Percentiles rank a stretch among this genome's conserved stretches.
Conservation (phyloP, 805 yeast genomes). For the Starmera dryadoides region DNA sequence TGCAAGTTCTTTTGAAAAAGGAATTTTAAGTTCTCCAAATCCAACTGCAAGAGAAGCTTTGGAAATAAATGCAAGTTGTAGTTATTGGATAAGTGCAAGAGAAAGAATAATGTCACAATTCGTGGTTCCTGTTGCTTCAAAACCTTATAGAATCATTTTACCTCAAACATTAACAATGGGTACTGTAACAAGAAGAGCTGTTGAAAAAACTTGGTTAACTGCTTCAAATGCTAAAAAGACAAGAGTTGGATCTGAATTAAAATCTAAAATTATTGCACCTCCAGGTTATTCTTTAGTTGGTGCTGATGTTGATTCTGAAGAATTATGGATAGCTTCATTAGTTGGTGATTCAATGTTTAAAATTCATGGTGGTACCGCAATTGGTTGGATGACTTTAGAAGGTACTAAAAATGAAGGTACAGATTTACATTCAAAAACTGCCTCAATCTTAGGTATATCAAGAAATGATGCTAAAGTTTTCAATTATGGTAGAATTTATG, state of each 20-base stretch:
- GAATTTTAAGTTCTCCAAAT: conserved; percentile 61
- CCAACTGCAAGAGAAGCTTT: conserved; percentile 72
- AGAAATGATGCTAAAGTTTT: conserved; percentile 92
- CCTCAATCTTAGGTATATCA: conserved; percentile 78
- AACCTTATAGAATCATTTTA: conserved; percentile 55
- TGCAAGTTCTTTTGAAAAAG: conserved; percentile 63
- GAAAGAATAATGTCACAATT: conserved; percentile 80
- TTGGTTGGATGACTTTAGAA: conserved; percentile 99
- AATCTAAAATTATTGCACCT: conserved; percentile 83
- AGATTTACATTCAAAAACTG: conserved; percentile 92
- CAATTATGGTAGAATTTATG: conserved; percentile 95
- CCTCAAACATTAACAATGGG: conserved; percentile 93
- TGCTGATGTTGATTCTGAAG: conserved; percentile 98
- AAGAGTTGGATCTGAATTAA: conserved; percentile 89
- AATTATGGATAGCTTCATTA: conserved; percentile 94
- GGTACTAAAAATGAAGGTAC: conserved; percentile 90
- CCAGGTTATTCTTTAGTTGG: conserved; percentile 88
- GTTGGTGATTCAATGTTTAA: conserved; percentile 88
- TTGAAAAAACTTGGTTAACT: conserved; percentile 95
- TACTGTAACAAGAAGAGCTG: conserved; percentile 92
- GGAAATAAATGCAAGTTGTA: conserved; percentile 66
- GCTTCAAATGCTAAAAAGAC: conserved; percentile 88
- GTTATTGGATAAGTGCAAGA: conserved; percentile 92
- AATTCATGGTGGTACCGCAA: conserved; percentile 91
- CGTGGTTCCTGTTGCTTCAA: conserved; percentile 46